These are phyloP conservation scores for Diatrype stigma DNA, from an alignment of 2,329 filamentous ascomycete species.

Conservation along the genomic window DNA sequence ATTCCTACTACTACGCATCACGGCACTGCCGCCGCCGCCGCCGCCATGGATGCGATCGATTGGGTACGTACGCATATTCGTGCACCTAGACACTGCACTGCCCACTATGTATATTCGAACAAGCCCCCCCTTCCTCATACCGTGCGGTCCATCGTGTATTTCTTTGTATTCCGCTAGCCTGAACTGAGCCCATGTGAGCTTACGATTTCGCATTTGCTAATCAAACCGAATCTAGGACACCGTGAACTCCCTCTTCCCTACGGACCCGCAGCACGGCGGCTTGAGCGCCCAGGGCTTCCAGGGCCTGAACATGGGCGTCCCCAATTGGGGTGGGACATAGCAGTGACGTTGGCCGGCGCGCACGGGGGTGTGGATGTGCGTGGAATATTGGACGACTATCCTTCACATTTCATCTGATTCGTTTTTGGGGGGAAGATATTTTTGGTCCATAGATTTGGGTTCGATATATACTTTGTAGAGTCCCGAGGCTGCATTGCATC, in stretches of 20 bases:
- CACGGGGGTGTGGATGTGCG: too few species aligned
- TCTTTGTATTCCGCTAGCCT: too few species aligned
- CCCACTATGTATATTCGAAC: neutral
- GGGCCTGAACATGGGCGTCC: conserved; percentile 30
- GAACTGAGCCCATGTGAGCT: conserved; percentile 1
- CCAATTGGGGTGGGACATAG: conserved; percentile 29
- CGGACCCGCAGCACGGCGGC: conserved; percentile 35
- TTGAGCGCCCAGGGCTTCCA: conserved; percentile 34
- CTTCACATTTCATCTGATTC: too few species aligned
- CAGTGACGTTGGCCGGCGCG: too few species aligned
- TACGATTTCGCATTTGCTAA: neutral
- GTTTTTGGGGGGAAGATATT: too few species aligned
- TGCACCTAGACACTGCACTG: neutral
- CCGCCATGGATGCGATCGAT: conserved; percentile 54
- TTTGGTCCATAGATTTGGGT: too few species aligned
- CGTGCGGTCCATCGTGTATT: too few species aligned
- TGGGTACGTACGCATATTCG: conserved; percentile 50
- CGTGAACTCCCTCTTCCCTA: conserved; percentile 34
- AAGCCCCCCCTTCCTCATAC: too few species aligned
- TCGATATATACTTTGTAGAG: too few species aligned
- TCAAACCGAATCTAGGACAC: conserved; percentile 30
- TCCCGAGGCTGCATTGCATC: too few species aligned
- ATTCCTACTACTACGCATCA: conserved; percentile 31
- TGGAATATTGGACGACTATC: too few species aligned
- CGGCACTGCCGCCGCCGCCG: conserved; percentile 15